phyloP scores from a whole-genome alignment of 2,329 filamentous ascomycete genomes.

The Fusarium nematophilum region DNA sequence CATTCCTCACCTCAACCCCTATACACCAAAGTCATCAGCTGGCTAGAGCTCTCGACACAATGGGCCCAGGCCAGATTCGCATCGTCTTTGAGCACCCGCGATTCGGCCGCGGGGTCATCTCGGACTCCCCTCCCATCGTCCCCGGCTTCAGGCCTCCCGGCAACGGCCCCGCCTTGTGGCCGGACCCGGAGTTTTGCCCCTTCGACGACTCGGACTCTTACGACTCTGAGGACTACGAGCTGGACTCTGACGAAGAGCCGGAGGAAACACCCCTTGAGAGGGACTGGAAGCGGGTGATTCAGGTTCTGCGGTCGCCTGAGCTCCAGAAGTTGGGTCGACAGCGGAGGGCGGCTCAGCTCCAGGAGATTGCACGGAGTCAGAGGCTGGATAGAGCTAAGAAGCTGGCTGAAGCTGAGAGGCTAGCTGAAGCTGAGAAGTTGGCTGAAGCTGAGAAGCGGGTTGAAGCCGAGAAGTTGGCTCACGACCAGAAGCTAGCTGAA shows the following conservation, averaged over 20 bases:
- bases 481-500: no score
- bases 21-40: not conserved
- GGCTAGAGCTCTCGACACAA: not conserved
- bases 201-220: not conserved
- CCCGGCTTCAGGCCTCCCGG: not conserved
- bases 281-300: no score
- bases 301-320: no score
- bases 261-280: no score
- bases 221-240: not conserved
- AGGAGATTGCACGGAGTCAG: no score
- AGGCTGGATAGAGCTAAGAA: no score
- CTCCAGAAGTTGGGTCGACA: no score
- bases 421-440: no score
- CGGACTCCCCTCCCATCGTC: not conserved
- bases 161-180: not conserved
- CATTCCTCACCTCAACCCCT: not conserved
- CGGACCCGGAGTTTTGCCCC: not conserved
- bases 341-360: no score
- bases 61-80: not conserved
- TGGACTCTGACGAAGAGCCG: not conserved
- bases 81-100: slow-evolving; percentile 17
- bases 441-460: no score
- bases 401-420: no score
- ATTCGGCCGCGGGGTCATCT: slow-evolving; percentile 1
- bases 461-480: no score